phyloP scores from a whole-genome alignment of 176 grass and related monocot genomes.

The Canna indica region DNA sequence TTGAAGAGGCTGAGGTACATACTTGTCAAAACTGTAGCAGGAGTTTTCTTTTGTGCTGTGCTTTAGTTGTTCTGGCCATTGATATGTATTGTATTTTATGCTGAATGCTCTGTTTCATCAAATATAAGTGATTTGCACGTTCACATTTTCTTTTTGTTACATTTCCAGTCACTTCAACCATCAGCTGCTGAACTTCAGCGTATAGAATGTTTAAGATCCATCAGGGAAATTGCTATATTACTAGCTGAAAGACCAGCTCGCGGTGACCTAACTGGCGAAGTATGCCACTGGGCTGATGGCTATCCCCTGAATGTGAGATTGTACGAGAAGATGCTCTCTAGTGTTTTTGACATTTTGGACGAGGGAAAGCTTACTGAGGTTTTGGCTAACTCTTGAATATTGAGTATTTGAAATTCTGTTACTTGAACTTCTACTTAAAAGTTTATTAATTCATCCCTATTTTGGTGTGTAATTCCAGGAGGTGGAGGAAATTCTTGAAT shows the following conservation, averaged over 20 bases:
- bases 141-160: constrained; percentile 19
- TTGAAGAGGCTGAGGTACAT: constrained; percentile 94
- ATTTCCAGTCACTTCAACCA: constrained; percentile 57
- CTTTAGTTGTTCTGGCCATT: background rate
- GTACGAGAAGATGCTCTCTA: constrained; percentile 87
- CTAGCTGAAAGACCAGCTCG: constrained; percentile 83
- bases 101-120: background rate
- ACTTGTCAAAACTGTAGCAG: background rate
- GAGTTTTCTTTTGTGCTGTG: background rate
- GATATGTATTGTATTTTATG: background rate
- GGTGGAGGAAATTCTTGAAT: constrained; percentile 96
- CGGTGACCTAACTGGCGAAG: constrained; percentile 86
- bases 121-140: background rate
- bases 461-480: constrained; percentile 51
- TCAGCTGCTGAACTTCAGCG: constrained; percentile 82
- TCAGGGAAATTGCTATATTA: constrained; percentile 66
- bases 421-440: background rate
- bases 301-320: constrained; percentile 82
- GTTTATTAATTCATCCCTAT: constrained; percentile 23
- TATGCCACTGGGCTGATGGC: constrained; percentile 98
- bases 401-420: background rate
- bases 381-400: background rate
- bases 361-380: constrained; percentile 96
- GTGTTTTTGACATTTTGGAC: constrained; percentile 90
- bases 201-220: constrained; percentile 62